Evolutionary conservation across 2,329 filamentous ascomycete genomes (phyloP), one percentile per base, ranked within the genome.

Genomic region (Raffaelea ambrosiae): DNA sequence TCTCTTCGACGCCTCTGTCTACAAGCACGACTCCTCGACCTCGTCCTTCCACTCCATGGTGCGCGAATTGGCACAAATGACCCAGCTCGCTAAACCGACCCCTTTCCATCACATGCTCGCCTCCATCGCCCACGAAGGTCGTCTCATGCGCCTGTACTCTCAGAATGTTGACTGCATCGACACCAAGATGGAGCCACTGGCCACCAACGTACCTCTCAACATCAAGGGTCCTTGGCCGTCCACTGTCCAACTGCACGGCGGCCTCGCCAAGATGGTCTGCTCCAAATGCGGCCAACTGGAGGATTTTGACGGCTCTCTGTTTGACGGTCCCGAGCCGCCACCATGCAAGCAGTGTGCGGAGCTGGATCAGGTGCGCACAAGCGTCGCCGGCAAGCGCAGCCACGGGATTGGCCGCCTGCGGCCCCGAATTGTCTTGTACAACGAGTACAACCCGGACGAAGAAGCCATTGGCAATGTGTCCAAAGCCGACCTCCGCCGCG

Each of bases 111-210:
- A 96, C 62, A 77, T 98, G 65, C 76, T 98, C 40, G 93, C 93
- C 43, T 91, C 89, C 3, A 74, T 98, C 20, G 88, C 91, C 4
- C 78, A 86, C 49, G 89, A 97, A 66, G 87, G 85, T 40, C 86
- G 93, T 19, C 69, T 98, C 21, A 72, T 96, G 61, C 86, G 93
- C 40, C 76, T 98, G 7, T 98, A 98, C 65, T 91, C 88, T 3
- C 93, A 98, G 62, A 98, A 98, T 57, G 91, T 98, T 31, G 93
- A 98, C 67, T 88, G 90, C 50, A 86, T 98, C 55, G 93, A 98
- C 58, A 93, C 88, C 0, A 79, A 81, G 8, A 76, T 98, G 64
- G 71, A 81, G 42, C 90, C 91, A 3, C 71, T 98, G 9, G 75
- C 77, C 22, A 97, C 93, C 0, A 76, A 77, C 45, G 82, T 95